phyloP scores from a whole-genome alignment of 192 early-diverging fungal genomes.

The Entophlyctis luteolus region DNA sequence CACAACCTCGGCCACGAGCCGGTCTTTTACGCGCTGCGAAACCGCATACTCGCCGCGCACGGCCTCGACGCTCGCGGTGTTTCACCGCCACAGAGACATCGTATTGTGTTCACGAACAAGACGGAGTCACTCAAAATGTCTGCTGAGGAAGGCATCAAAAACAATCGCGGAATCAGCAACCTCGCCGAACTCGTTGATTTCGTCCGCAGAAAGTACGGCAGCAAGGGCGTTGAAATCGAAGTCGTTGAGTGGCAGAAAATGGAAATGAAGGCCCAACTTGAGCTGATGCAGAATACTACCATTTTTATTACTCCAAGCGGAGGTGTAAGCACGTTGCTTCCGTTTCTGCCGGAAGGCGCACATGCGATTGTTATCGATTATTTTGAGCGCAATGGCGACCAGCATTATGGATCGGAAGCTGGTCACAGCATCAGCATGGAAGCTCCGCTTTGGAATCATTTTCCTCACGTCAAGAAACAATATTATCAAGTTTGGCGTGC shows the following conservation, averaged over 20 bases:
- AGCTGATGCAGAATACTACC: constrained; percentile 20
- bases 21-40: constrained; percentile 26
- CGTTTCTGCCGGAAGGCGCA: constrained; percentile 31
- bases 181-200: constrained; percentile 5
- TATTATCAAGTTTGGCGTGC: constrained; percentile 34
- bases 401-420: constrained; percentile 1
- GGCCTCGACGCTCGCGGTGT: constrained; percentile 18
- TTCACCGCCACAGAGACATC: constrained; percentile 14
- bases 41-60: constrained; percentile 12
- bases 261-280: constrained; percentile 26
- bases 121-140: constrained; percentile 13
- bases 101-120: constrained; percentile 39
- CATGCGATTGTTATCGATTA: constrained; percentile 40
- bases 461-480: constrained; percentile 33
- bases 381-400: constrained; percentile 27
- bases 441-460: constrained; percentile 38
- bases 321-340: constrained; percentile 31
- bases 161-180: constrained; percentile 27
- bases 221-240: neutral
- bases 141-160: constrained; percentile 1
- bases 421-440: constrained; percentile 30
- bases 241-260: constrained; percentile 27
- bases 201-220: constrained; percentile 6
- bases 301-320: constrained; percentile 33
- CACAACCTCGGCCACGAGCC: constrained; percentile 35